Percentiles rank a stretch among this genome's conserved stretches.
phyloP scores from a whole-genome alignment of 2,329 filamentous ascomycete species.

The Phialemoniopsis sp. region DNA sequence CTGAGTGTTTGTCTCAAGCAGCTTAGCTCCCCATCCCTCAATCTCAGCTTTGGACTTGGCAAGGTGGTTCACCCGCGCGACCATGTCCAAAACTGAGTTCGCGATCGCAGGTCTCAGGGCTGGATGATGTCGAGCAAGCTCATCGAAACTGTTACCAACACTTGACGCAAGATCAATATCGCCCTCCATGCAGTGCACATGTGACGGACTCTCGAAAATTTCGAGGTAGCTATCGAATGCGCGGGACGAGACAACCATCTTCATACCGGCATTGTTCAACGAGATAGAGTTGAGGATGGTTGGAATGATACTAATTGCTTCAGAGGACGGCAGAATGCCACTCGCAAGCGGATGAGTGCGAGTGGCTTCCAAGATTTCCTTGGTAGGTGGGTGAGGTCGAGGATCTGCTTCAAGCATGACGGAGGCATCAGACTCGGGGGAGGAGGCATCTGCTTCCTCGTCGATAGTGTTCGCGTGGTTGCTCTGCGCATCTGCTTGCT shows the following conservation, averaged over 20 bases:
- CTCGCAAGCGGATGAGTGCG: constrained; percentile 47
- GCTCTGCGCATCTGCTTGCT: constrained; percentile 18
- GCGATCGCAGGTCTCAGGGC: constrained; percentile 75
- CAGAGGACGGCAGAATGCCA: constrained; percentile 80
- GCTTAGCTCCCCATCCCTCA: constrained; percentile 72
- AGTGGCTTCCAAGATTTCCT: constrained; percentile 41
- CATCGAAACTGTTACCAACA: constrained; percentile 84
- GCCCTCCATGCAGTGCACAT: constrained; percentile 75
- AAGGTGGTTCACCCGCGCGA: constrained; percentile 73
- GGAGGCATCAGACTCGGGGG: constrained; percentile 32
- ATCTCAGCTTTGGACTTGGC: constrained; percentile 66
- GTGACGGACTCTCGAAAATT: constrained; percentile 90
- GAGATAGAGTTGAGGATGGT: constrained; percentile 91
- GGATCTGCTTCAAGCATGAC: constrained; percentile 30
- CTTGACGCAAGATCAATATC: constrained; percentile 67
- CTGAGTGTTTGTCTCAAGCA: constrained; percentile 59
- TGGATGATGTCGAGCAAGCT: constrained; percentile 91
- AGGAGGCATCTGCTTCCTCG: constrained; percentile 24
- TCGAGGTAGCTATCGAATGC: constrained; percentile 87
- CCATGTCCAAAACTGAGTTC: constrained; percentile 83
- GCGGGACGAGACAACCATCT: constrained; percentile 77
- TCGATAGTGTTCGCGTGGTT: neutral
- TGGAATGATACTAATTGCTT: constrained; percentile 84
- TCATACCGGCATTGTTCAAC: constrained; percentile 81
- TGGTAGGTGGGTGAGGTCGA: constrained; percentile 48